Base-by-base conservation (phyloP, 2,329 filamentous ascomycete species). In the Thielaviopsis euricoi region DNA sequence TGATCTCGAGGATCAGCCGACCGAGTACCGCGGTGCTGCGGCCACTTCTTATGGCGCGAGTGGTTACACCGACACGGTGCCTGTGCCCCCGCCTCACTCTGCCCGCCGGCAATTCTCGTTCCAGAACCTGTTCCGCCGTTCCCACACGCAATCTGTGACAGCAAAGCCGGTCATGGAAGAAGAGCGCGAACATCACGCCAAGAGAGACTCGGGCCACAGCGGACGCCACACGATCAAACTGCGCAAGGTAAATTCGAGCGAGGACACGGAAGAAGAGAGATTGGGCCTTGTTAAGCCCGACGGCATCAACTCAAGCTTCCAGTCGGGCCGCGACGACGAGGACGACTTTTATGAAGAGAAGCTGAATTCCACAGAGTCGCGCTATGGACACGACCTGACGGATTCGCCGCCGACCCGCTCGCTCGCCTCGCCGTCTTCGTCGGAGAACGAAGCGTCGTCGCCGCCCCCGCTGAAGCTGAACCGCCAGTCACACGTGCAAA, bases 41-140 rank as follows among this genome's bases (percentile, higher is more conserved):
- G 72, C 69, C 25, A 26, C 25, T 26, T 26, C 25, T 53, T 68
- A 69, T 54, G 73, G 68, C 72, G 69, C 60, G 71, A 69, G 61
- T 70, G 67, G 64, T 62, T 70, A 1, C 43, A 53, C 54, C 15
- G 58, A 57, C 23, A 26, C 25, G 10, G 37, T 15, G 10, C 83
- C 84, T 0, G 76, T 79, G 3, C 83, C 83, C 1, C 82, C 82
- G 4, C 81, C 77, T 3, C 80, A 78, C 57, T 73, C 74, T 29
- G 80, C 85, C 12, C 79, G 75, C 63, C 79, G 91, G 61, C 88
- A 95, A 67, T 98, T 97, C 71, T 94, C 87, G 19, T 97, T 97
- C 75, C 85, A 90, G 63, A 89, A 86, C 63, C 82, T 95, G 56
- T 93, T 96, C 69, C 64, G 67, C 57, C 68, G 67, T 40, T 66